Percentiles rank a stretch among this genome's conserved stretches.
These are phyloP conservation scores for Penicillium mononematosum DNA, from an alignment of 495 filamentous ascomycete species.

Conservation along the genomic window DNA sequence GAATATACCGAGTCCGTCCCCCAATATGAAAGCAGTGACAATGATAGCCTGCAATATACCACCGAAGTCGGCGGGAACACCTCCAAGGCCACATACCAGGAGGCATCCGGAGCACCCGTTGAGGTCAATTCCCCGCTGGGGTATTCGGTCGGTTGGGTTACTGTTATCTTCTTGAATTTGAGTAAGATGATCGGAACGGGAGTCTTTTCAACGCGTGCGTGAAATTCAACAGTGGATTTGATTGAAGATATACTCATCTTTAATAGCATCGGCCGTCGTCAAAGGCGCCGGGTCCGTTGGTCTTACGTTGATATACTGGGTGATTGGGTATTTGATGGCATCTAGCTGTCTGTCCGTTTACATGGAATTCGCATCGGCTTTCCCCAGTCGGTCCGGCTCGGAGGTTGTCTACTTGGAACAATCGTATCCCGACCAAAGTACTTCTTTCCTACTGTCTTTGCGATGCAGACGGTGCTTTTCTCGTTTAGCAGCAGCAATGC, in stretches of 20 bases:
- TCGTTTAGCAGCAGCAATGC: conserved; percentile 64
- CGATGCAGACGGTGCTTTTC: conserved; percentile 56
- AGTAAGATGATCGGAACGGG: conserved; percentile 67
- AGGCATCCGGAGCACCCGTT: conserved; percentile 62
- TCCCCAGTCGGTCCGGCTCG: conserved; percentile 62
- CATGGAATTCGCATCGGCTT: conserved; percentile 60
- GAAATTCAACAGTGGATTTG: no score
- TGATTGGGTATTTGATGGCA: conserved; percentile 55
- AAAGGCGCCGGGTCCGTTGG: conserved; percentile 58
- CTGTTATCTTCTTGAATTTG: conserved; percentile 61
- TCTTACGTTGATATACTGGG: conserved; percentile 59
- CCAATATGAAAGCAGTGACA: conserved; percentile 17
- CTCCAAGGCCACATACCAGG: conserved; percentile 56
- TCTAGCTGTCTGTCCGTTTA: conserved; percentile 52
- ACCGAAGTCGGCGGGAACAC: conserved; percentile 56
- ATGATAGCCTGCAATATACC: conserved; percentile 49
- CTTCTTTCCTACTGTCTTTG: conserved; percentile 61
- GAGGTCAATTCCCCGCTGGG: conserved; percentile 59
- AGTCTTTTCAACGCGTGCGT: conserved; percentile 62
- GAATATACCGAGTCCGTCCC: not conserved
- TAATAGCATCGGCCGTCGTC: conserved; percentile 43
- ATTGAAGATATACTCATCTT: not conserved
- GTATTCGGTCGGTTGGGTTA: conserved; percentile 54
- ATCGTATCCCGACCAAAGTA: conserved; percentile 59
- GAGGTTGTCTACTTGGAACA: conserved; percentile 69